Conservation (phyloP, 2,329 filamentous ascomycete species). For the Botrytis cinerea region DNA sequence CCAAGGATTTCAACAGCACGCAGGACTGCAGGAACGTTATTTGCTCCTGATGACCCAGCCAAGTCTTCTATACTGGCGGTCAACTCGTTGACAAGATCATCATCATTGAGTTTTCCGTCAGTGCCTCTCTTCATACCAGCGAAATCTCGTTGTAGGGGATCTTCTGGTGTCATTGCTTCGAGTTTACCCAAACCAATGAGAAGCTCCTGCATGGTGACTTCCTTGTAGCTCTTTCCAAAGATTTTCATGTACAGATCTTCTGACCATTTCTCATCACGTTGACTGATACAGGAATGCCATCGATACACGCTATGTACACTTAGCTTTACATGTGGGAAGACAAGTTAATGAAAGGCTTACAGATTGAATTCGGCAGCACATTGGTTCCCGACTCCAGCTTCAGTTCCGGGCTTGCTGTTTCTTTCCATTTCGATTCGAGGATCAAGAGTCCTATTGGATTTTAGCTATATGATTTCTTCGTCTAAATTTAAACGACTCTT, state of each 20-base stretch:
- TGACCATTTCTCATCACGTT: constrained; percentile 80
- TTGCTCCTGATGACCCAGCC: constrained; percentile 66
- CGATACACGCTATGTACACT: constrained; percentile 59
- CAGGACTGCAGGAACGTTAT: constrained; percentile 73
- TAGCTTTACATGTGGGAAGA: not conserved
- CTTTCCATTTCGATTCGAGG: constrained; percentile 69
- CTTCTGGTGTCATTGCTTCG: constrained; percentile 59
- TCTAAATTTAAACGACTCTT: not conserved
- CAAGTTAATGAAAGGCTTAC: not conserved
- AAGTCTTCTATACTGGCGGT: constrained; percentile 69
- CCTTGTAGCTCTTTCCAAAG: constrained; percentile 24
- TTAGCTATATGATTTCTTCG: not conserved
- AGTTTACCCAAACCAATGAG: constrained; percentile 63
- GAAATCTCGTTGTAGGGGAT: constrained; percentile 69
- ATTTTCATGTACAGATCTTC: constrained; percentile 53
- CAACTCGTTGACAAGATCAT: constrained; percentile 74
- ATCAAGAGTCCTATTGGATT: constrained; percentile 58
- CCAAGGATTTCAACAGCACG: constrained; percentile 76
- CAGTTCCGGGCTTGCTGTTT: constrained; percentile 52
- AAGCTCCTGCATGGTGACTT: constrained; percentile 57
- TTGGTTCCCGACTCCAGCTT: constrained; percentile 69
- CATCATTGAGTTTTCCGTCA: constrained; percentile 70
- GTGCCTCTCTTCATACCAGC: constrained; percentile 61
- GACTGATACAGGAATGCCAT: constrained; percentile 77
- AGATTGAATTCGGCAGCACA: constrained; percentile 87